phyloP scores from a whole-genome alignment of 2,329 filamentous ascomycete genomes.

The Alternaria gaisen region DNA sequence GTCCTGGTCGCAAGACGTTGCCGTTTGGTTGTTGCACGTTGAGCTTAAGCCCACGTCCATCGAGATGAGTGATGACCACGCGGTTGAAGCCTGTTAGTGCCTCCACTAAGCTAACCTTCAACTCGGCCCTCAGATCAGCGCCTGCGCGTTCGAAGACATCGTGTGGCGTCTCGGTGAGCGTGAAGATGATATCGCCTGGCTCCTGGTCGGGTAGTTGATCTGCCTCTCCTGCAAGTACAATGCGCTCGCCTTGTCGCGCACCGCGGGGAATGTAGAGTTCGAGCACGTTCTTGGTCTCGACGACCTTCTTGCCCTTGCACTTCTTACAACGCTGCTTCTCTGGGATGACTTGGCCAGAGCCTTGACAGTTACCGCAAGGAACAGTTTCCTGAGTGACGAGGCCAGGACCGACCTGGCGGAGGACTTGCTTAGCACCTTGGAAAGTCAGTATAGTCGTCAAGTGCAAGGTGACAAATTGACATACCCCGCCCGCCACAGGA shows the following conservation, averaged over 20 bases:
- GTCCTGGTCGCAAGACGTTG: conserved; percentile 81
- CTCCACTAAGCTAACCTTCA: conserved; percentile 83
- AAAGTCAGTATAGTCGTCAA: conserved; percentile 24
- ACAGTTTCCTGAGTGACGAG: conserved; percentile 82
- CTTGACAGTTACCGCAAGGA: conserved; percentile 82
- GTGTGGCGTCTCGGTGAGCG: conserved; percentile 82
- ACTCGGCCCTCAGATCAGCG: conserved; percentile 81
- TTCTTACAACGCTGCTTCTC: conserved; percentile 99
- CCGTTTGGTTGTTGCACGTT: conserved; percentile 74
- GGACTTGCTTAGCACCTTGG: conserved; percentile 73
- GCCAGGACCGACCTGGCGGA: conserved; percentile 85
- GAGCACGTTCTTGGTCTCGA: conserved; percentile 89
- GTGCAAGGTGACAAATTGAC: conserved; percentile 12
- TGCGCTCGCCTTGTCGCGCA: conserved; percentile 80
- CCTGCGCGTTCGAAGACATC: conserved; percentile 83
- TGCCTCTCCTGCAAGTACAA: conserved; percentile 90
- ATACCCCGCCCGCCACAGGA: conserved; percentile 80
- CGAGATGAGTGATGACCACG: conserved; percentile 89
- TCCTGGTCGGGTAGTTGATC: conserved; percentile 90
- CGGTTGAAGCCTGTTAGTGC: conserved; percentile 88
- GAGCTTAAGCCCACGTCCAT: conserved; percentile 88
- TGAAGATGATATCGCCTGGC: conserved; percentile 93
- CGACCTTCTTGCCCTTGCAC: conserved; percentile 92
- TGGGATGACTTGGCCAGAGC: conserved; percentile 85
- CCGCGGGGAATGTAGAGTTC: conserved; percentile 96